Evolutionary conservation across 202 grass and related monocot species (phyloP).

Genomic region (Zizania palustris): DNA sequence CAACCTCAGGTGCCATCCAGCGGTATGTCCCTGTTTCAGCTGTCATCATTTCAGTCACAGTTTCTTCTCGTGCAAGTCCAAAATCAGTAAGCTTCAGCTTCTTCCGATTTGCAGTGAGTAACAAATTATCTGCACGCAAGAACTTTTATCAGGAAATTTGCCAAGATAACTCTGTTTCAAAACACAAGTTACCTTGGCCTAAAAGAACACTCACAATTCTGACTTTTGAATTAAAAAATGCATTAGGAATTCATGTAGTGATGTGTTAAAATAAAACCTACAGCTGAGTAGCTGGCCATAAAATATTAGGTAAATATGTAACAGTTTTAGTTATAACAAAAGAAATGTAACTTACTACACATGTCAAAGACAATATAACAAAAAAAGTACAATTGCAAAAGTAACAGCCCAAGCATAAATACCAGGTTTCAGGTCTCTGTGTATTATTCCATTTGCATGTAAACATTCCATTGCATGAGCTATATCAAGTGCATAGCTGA

Average conservation of each 20-base stretch:
- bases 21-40: constrained; percentile 98
- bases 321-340: background rate
- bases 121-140: constrained; percentile 84
- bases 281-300: background rate
- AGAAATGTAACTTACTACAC: background rate
- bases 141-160: constrained; percentile 35
- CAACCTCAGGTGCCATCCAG: constrained; percentile 98
- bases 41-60: constrained; percentile 99
- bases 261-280: constrained; percentile 19
- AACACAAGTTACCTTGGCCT: constrained; percentile 3
- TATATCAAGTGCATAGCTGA: constrained; percentile 91
- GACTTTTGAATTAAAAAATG: constrained; percentile 2
- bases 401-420: constrained; percentile 23
- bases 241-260: background rate
- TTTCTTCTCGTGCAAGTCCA: constrained; percentile 99
- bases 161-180: constrained; percentile 25
- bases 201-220: constrained; percentile 13
- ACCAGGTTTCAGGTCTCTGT: constrained; percentile 99
- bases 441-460: constrained; percentile 98
- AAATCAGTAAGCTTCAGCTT: constrained; percentile 99
- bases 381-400: background rate
- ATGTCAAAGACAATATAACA: background rate
- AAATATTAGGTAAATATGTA: background rate
- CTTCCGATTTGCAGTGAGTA: constrained; percentile 95
- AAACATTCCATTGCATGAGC: constrained; percentile 96